Evolutionary conservation across 2,329 filamentous ascomycete genomes (phyloP).

Genomic region (Aciculosporium take): DNA sequence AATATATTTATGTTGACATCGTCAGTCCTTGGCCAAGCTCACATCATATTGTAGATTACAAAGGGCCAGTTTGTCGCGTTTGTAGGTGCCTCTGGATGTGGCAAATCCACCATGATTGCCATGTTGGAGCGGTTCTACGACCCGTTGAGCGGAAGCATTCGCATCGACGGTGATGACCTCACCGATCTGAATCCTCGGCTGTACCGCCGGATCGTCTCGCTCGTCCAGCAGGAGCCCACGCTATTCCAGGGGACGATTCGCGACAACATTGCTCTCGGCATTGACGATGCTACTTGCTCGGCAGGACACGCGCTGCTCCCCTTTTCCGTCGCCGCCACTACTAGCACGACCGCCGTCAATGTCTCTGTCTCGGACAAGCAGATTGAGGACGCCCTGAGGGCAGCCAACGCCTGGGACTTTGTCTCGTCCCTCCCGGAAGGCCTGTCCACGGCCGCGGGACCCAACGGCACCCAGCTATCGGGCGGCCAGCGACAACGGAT

Average conservation of each 20-base stretch:
- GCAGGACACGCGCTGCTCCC: background rate
- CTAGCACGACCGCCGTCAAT: no score
- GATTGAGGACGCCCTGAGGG: conserved; percentile 29
- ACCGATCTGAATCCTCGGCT: conserved; percentile 29
- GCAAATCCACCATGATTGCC: conserved; percentile 47
- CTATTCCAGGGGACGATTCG: conserved; percentile 72
- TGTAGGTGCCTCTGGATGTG: conserved; percentile 41
- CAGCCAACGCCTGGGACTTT: conserved; percentile 36
- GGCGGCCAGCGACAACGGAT: conserved; percentile 11
- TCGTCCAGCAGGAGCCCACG: conserved; percentile 45
- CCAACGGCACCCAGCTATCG: conserved; percentile 19
- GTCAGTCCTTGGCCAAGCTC: background rate
- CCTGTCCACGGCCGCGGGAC: conserved; percentile 73
- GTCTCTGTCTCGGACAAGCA: conserved; percentile 17
- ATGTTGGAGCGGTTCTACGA: conserved; percentile 33
- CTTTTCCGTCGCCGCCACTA: conserved; percentile 12
- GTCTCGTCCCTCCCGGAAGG: conserved; percentile 79
- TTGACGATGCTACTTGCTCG: conserved; percentile 11
- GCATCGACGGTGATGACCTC: conserved; percentile 29
- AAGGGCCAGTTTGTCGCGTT: conserved; percentile 38
- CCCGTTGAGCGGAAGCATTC: conserved; percentile 29
- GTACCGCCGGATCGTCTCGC: conserved; percentile 36
- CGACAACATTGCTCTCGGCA: conserved; percentile 51
- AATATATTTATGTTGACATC: no score
- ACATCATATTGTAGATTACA: conserved; percentile 17